These are phyloP conservation scores for Epipyxis sp. DNA, from an alignment of 108 stramenopile genomes.

Conservation along the genomic window DNA sequence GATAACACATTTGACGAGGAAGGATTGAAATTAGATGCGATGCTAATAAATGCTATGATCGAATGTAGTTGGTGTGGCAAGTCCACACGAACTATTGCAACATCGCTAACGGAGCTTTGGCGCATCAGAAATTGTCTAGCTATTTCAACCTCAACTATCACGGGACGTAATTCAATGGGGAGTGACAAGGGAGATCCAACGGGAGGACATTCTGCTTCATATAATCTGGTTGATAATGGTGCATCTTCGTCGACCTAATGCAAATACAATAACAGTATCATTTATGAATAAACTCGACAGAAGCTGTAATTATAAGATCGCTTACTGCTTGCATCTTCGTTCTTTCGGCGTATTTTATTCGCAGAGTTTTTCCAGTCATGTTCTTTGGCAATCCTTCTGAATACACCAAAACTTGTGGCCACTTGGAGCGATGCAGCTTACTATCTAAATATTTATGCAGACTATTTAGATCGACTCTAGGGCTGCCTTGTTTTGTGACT, in stretches of 20 bases:
- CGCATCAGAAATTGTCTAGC: not conserved
- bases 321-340: not conserved
- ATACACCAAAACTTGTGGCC: constrained; percentile 15
- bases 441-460: constrained; percentile 19
- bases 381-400: constrained; percentile 11
- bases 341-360: not conserved
- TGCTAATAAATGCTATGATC: not conserved
- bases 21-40: no score
- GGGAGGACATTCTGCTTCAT: not conserved
- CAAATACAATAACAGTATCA: no score
- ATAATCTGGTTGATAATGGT: not conserved
- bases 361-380: not conserved
- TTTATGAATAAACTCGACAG: no score
- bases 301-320: no score
- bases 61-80: not conserved
- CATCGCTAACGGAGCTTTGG: not conserved
- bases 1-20: no score
- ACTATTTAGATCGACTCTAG: not conserved
- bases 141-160: not conserved
- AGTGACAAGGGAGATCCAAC: not conserved
- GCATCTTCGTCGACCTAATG: not conserved
- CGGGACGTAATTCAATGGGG: not conserved
- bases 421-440: constrained; percentile 6
- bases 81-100: not conserved
- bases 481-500: constrained; percentile 34